Evolutionary conservation across 192 early-diverging fungal genomes (phyloP).

Genomic region (Thamnidium elegans): DNA sequence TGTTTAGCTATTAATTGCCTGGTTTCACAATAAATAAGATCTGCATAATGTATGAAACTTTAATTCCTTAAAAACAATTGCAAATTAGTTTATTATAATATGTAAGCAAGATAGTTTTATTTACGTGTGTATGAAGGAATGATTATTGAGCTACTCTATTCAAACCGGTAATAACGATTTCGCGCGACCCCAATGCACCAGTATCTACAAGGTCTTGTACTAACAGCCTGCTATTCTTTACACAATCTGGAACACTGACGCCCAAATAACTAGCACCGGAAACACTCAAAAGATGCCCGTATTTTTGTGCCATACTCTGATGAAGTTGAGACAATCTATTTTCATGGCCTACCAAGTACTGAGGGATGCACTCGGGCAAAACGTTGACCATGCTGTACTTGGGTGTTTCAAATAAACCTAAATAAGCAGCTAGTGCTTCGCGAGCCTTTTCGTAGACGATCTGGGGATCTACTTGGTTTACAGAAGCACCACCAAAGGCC

Average conservation of each 20-base stretch:
- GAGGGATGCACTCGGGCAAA: constrained; percentile 78
- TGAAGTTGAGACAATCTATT: constrained; percentile 65
- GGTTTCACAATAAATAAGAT: too few relatives aligned
- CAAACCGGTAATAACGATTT: constrained; percentile 33
- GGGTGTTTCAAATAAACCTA: constrained; percentile 53
- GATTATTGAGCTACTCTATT: neutral
- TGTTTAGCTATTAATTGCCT: too few relatives aligned
- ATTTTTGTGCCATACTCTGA: constrained; percentile 43
- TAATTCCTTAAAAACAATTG: too few relatives aligned
- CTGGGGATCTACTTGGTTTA: constrained; percentile 21
- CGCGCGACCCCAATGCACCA: constrained; percentile 37
- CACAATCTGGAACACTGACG: constrained; percentile 81
- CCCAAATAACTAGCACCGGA: constrained; percentile 83
- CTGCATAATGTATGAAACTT: too few relatives aligned
- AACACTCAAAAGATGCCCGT: constrained; percentile 63
- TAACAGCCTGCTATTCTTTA: constrained; percentile 65
- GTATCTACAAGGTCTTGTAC: constrained; percentile 50
- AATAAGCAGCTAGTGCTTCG: constrained; percentile 55
- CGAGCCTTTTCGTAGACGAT: constrained; percentile 44
- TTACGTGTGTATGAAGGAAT: neutral
- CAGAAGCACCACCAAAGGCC: constrained; percentile 40
- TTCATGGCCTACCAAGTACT: constrained; percentile 84
- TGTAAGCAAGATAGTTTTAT: neutral
- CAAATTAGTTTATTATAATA: too few relatives aligned
- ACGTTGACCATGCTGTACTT: constrained; percentile 53